These are phyloP conservation scores for Pisolithus tinctorius DNA, from an alignment of 768 basidiomycete species.

Conservation along the genomic window DNA sequence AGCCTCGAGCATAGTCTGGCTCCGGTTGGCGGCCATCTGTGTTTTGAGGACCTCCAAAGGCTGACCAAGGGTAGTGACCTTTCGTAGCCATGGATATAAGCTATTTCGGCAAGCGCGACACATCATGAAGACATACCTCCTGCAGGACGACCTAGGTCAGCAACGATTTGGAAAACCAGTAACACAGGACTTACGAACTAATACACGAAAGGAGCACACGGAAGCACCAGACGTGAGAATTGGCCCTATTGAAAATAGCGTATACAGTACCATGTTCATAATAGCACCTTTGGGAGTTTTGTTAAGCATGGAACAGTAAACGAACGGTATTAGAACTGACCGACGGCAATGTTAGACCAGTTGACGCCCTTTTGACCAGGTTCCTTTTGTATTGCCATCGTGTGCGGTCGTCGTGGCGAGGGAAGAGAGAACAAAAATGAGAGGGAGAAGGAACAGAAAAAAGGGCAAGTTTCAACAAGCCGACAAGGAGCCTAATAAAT, in stretches of 20 bases:
- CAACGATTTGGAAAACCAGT: background rate
- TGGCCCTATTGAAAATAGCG: conserved; percentile 29
- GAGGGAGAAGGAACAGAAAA: conserved; percentile 4
- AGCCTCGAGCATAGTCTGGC: conserved; percentile 85
- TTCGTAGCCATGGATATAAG: conserved; percentile 4
- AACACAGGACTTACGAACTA: conserved; percentile 39
- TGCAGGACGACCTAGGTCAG: conserved; percentile 24
- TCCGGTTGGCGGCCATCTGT: conserved; percentile 97
- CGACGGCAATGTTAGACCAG: conserved; percentile 95
- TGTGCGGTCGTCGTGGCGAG: conserved; percentile 13
- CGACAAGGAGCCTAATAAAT: background rate
- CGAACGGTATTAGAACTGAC: conserved; percentile 38
- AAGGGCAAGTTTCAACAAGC: background rate
- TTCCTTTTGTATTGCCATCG: conserved; percentile 78
- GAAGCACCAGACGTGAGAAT: conserved; percentile 5
- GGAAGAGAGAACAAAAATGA: background rate
- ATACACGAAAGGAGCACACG: background rate
- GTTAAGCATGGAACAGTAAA: conserved; percentile 12
- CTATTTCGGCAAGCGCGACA: background rate
- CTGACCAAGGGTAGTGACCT: conserved; percentile 98
- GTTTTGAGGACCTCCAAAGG: conserved; percentile 98
- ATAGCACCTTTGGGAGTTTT: conserved; percentile 61
- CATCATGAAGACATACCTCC: conserved; percentile 57
- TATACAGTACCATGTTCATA: conserved; percentile 88
- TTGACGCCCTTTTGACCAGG: conserved; percentile 88